Conservation (phyloP, 306 rosid genomes). For the Clitoria ternatea region DNA sequence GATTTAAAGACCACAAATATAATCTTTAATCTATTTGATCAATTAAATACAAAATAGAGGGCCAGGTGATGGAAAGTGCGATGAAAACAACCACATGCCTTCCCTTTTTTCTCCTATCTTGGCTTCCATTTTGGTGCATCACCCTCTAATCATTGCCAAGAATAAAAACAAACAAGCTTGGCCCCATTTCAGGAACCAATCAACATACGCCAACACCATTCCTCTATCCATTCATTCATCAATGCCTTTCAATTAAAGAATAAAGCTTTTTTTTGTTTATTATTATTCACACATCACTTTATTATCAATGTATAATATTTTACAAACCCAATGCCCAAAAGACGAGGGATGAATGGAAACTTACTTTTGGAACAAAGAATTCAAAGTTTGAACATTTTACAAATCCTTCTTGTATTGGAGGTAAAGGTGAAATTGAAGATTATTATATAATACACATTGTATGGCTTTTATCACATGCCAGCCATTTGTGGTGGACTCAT, state of each 20-base stretch:
- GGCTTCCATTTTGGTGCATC: constrained; percentile 52
- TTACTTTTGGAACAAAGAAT: not conserved
- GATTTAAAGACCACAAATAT: too few species aligned
- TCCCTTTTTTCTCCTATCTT: constrained; percentile 15
- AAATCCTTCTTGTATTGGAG: not conserved
- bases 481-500: constrained; percentile 27
- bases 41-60: constrained; percentile 29
- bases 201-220: constrained; percentile 35
- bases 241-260: constrained; percentile 11
- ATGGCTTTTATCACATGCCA: constrained; percentile 35
- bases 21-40: too few species aligned
- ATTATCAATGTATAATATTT: not conserved
- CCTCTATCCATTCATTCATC: constrained; percentile 30
- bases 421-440: constrained; percentile 10
- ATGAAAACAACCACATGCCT: constrained; percentile 63
- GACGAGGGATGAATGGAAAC: not conserved
- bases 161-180: constrained; percentile 51
- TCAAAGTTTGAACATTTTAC: not conserved
- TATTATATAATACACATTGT: constrained; percentile 16
- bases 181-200: constrained; percentile 57
- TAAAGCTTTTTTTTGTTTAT: too few species aligned
- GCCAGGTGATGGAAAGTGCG: constrained; percentile 46
- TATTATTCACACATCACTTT: too few species aligned
- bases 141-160: constrained; percentile 70
- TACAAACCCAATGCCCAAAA: not conserved